Evolutionary conservation across 768 basidiomycete genomes (phyloP), one percentile per base, ranked within the genome.

Genomic region (Butyriboletus loyo): DNA sequence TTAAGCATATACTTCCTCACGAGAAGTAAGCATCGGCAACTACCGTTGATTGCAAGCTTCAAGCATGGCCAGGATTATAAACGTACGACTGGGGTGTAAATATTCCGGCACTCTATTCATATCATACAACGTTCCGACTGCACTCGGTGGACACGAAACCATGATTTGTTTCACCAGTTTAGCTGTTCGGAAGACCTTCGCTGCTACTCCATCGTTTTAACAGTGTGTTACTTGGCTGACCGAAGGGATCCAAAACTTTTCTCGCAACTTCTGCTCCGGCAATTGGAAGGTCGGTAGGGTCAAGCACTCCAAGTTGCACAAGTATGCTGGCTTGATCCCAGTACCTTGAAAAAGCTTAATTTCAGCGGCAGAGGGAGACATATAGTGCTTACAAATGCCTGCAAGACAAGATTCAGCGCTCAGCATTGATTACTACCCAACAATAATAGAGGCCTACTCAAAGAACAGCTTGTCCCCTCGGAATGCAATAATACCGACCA

Each of bases 281-380:
- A 13, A 75, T 62, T 5, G 75, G 72, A 35, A 75, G 65, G 22
- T 41, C 32, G 7, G 54, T 53, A 6, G 67, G 57, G 30, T 71
- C 61, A 19, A 76, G 57, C n/a, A 73, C 63, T 17, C 72, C 74
- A 28, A 76, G 69, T 58, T 78, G 78, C 15, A 73, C 72, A 21
- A 79, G 67, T 14, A 70, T 43, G 10, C 73, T 75, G n/a, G 77
- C 77, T 59, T 79, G 77, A 46, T 78, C 77, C 77, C 77, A 77
- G 51, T 77, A 76, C 41, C 75, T 76, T 56, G 28, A 40, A 46
- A 11, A 21, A 21, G 15, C 11, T 47, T 35, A 5, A 42, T 31
- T 36, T 52, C 45, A 31, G 47, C 10, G 11, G 22, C 14, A 21
- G 38, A 1, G 22, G 30, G 14, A 19, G 14, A 44, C 7, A 30